phyloP scores from a whole-genome alignment of 805 yeast genomes.

The Helenozyma rhizophorensis region DNA sequence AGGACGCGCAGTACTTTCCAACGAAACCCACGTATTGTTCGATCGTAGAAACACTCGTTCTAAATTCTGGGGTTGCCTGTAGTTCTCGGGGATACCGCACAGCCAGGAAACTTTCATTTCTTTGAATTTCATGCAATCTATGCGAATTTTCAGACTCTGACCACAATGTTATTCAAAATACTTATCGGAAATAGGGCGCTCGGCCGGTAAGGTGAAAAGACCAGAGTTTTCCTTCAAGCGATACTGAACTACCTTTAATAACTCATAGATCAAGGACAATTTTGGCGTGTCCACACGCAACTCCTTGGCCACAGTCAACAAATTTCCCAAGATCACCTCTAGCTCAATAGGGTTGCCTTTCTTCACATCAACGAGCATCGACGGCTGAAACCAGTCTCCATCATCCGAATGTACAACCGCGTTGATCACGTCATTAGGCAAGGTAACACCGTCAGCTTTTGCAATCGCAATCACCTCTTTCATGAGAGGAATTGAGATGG shows the following conservation, averaged over 20 bases:
- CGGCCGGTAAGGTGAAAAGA: slow-evolving; percentile 17
- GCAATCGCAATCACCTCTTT: slow-evolving; percentile 20
- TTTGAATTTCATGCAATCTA: too few species aligned
- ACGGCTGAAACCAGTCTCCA: slow-evolving; percentile 38
- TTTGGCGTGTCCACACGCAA: slow-evolving; percentile 29
- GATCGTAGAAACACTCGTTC: too few species aligned
- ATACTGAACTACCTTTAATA: slow-evolving; percentile 20
- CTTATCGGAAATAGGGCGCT: slow-evolving; percentile 17
- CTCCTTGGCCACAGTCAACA: slow-evolving; percentile 33
- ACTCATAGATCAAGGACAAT: slow-evolving; percentile 18
- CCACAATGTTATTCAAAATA: too few species aligned
- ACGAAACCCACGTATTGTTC: too few species aligned
- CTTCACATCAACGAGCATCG: slow-evolving; percentile 38
- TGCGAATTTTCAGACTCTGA: too few species aligned
- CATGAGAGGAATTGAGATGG: slow-evolving; percentile 17
- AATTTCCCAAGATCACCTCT: slow-evolving; percentile 39
- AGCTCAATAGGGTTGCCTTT: slow-evolving; percentile 36
- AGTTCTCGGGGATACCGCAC: too few species aligned
- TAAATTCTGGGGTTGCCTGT: too few species aligned
- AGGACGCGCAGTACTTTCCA: too few species aligned
- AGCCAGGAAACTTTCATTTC: too few species aligned
- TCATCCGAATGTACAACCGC: slow-evolving; percentile 19
- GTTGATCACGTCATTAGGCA: slow-evolving; percentile 18
- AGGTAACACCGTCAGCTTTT: slow-evolving; percentile 20
- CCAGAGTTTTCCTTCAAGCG: slow-evolving; percentile 18